Evolutionary conservation across 306 rosid species (phyloP).

Genomic region (Rosa chinensis): DNA sequence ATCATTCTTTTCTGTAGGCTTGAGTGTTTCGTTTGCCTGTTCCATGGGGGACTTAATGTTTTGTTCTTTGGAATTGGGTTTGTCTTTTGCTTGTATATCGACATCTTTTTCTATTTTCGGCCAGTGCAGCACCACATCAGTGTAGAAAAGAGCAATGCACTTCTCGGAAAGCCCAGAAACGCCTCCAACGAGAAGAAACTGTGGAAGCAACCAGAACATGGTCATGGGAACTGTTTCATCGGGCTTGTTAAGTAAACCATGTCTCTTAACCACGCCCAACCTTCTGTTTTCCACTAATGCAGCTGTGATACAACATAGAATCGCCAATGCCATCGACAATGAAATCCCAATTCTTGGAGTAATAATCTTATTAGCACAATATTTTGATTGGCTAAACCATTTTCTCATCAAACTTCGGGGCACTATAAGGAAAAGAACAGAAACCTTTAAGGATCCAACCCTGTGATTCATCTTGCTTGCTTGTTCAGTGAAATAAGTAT

Average conservation of each 20-base stretch:
- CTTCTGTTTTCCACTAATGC: constrained; percentile 35
- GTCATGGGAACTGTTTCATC: constrained; percentile 32
- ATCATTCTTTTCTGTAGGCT: not conserved
- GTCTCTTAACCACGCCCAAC: constrained; percentile 23
- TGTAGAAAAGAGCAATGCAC: constrained; percentile 2
- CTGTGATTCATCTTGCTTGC: constrained; percentile 27
- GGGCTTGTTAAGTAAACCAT: constrained; percentile 22
- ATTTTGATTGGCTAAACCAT: not conserved
- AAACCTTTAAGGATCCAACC: constrained; percentile 25
- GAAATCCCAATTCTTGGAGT: not conserved
- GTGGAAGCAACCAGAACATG: constrained; percentile 42
- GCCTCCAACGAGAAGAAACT: constrained; percentile 33
- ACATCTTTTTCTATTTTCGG: not conserved
- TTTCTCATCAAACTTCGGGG: not conserved
- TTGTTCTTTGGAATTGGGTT: not conserved
- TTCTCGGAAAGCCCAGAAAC: constrained; percentile 11
- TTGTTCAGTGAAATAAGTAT: constrained; percentile 28
- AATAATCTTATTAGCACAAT: not conserved
- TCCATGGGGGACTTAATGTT: not conserved
- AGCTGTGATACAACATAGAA: constrained; percentile 35
- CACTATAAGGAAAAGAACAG: not conserved
- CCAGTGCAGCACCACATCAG: not conserved
- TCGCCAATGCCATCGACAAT: not conserved
- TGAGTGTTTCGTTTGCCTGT: not conserved
- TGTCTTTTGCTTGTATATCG: not conserved